Base-by-base conservation (phyloP, 129 eudicot genomes). In the Helianthus tuberosus region DNA sequence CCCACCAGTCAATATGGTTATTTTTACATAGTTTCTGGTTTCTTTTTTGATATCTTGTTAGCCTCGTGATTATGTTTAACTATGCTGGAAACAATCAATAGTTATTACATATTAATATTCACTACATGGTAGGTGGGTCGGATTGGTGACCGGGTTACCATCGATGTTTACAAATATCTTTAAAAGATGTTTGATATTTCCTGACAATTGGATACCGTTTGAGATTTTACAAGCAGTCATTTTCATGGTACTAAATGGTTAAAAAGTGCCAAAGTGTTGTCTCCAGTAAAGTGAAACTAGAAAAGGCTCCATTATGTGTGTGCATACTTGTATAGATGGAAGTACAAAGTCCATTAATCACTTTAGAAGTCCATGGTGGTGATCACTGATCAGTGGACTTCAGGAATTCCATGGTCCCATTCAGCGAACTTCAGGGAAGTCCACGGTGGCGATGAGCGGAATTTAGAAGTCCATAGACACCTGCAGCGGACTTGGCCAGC, bases 1-100 rank as follows among this genome's bases (percentile, higher is more conserved):
- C 16, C 38, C 36, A 1, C 32, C 64, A 64, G 23, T 65, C 29
- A 75, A 20, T 39, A 39, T 75, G 79, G 65, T 75, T 43, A 68
- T 43, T 11, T 44, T 46, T 48, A 59, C 69, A 47, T 16, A 62
- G 36, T 44, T 12, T 13, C 10, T 55, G 41, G 53, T 38, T 50
- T 35, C 32, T 15, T 57, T 55, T 41, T 8, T 43, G 36, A 38
- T 38, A 39, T 44, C 29, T 73, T 73, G 27, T 47, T 61, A 8
- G 15, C 15, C 4, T 47, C 13, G 3, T 12, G 23, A 11, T 11
- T 5, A 1, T 46, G 47, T 15, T 73, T 27, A 73, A 44, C 46
- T 46, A 11, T 44, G 47, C 46, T 32, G 63, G n/a, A 32, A 1
- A 38, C 32, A 27, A 5, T 15, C 17, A 23, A 29, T 69, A n/a